Conservation (phyloP, 139 green algal genomes). For the Chlorella sp. region DNA sequence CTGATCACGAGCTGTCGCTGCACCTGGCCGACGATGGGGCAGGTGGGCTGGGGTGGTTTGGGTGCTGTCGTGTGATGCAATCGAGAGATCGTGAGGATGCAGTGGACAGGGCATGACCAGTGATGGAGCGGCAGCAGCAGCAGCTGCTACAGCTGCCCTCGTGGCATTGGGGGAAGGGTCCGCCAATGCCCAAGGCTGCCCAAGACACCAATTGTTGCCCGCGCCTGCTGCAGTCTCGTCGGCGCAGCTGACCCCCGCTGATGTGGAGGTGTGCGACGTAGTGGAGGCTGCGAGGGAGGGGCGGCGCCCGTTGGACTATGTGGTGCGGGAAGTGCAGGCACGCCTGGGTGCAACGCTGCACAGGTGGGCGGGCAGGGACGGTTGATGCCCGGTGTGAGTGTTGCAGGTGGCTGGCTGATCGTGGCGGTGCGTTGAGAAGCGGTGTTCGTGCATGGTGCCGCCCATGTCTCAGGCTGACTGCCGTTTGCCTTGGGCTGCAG, state of each 20-base stretch:
- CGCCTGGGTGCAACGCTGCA: conserved; percentile 23
- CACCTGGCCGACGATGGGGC: neutral
- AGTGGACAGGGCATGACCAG: too few species aligned
- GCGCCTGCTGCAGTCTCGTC: neutral
- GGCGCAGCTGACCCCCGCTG: conserved; percentile 28
- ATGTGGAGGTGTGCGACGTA: conserved; percentile 40
- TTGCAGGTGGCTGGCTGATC: neutral
- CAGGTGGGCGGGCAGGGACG: neutral
- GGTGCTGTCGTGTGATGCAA: too few species aligned
- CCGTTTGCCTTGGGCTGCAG: too few species aligned
- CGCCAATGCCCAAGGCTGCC: too few species aligned
- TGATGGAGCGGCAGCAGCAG: too few species aligned
- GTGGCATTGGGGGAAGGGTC: too few species aligned
- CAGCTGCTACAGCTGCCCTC: too few species aligned
- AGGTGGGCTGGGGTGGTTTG: neutral
- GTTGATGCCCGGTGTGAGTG: neutral
- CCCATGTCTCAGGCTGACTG: neutral
- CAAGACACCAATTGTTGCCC: too few species aligned
- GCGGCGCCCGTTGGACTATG: neutral
- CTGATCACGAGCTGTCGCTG: conserved; percentile 18
- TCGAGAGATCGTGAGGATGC: too few species aligned
- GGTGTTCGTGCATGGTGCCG: neutral
- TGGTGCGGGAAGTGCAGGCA: conserved; percentile 47
- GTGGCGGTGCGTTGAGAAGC: too few species aligned
- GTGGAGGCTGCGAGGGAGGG: conserved; percentile 6